These are phyloP conservation scores for Protomyces lactucae-debilis DNA, from an alignment of 1,139 yeast species.

Conservation along the genomic window DNA sequence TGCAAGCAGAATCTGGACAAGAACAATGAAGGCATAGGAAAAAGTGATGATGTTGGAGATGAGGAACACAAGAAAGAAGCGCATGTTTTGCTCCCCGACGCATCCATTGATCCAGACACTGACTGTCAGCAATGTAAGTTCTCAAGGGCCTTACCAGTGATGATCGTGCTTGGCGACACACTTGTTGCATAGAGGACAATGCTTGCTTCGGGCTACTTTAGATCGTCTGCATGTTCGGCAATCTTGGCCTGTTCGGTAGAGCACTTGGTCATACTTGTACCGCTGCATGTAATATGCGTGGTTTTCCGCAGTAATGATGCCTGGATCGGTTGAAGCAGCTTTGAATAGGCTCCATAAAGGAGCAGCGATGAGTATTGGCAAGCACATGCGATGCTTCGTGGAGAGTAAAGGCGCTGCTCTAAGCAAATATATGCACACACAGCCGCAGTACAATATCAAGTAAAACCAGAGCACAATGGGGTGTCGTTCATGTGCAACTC, in stretches of 20 bases:
- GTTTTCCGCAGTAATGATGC: conserved; percentile 40
- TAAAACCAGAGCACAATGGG: conserved; percentile 31
- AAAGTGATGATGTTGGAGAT: conserved; percentile 29
- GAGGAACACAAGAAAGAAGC: conserved; percentile 64
- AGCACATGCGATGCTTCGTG: conserved; percentile 39
- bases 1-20: conserved; percentile 38
- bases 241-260: conserved; percentile 44
- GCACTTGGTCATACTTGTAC: conserved; percentile 52
- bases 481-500: conserved; percentile 32
- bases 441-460: conserved; percentile 15
- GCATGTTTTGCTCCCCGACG: conserved; percentile 70
- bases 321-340: conserved; percentile 57
- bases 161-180: conserved; percentile 77
- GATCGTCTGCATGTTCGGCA: conserved; percentile 59
- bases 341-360: conserved; percentile 46
- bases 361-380: conserved; percentile 37
- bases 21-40: conserved; percentile 52
- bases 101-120: conserved; percentile 77
- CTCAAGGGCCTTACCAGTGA: conserved; percentile 54
- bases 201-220: conserved; percentile 68
- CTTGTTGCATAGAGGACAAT: conserved; percentile 65
- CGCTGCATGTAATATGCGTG: conserved; percentile 35
- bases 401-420: conserved; percentile 44
- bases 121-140: not conserved
- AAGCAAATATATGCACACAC: conserved; percentile 4